A percentile compares a stretch with the other conserved stretches of the same genome.
phyloP scores from a whole-genome alignment of 1,284 basidiomycete species.

The Stereum hirsutum region DNA sequence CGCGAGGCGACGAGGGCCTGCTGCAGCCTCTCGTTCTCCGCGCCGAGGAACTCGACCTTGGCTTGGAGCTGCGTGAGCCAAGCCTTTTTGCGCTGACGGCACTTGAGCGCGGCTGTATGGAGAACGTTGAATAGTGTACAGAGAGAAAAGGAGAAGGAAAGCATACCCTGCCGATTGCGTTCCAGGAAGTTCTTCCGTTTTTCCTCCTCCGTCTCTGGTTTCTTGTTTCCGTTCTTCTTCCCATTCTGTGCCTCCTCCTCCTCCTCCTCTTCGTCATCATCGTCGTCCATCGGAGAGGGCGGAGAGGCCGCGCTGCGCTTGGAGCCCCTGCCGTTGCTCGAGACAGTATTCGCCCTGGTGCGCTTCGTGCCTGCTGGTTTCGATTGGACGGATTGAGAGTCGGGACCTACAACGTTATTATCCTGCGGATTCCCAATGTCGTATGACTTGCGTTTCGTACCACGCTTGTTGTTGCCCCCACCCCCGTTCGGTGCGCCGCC shows the following conservation, averaged over 20 bases:
- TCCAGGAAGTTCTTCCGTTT: conserved; percentile 93
- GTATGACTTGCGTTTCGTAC: conserved; percentile 59
- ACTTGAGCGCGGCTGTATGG: conserved; percentile 85
- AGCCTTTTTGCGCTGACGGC: conserved; percentile 96
- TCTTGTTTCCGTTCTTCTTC: conserved; percentile 36
- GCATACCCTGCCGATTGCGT: conserved; percentile 85
- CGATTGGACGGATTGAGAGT: conserved; percentile 19
- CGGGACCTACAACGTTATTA: not conserved
- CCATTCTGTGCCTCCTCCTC: conserved; percentile 26
- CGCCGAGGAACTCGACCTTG: conserved; percentile 84
- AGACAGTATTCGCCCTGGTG: conserved; percentile 15
- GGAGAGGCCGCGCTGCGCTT: conserved; percentile 15
- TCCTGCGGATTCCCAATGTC: conserved; percentile 23
- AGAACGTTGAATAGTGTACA: not conserved
- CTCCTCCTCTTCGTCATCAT: conserved; percentile 43
- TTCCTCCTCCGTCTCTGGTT: conserved; percentile 92
- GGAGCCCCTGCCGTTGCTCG: conserved; percentile 3
- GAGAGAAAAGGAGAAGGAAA: not conserved
- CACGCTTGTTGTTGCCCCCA: conserved; percentile 30
- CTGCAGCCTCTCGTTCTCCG: conserved; percentile 92
- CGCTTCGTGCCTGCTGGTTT: conserved; percentile 33
- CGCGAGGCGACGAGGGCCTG: conserved; percentile 66
- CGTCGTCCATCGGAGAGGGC: conserved; percentile 23
- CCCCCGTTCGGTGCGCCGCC: conserved; percentile 10
- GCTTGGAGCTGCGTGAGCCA: conserved; percentile 92